Evolutionary conservation across 208 protist genomes (phyloP), one percentile per base, ranked within the genome.

Genomic region (Acanthamoeba sp.): DNA sequence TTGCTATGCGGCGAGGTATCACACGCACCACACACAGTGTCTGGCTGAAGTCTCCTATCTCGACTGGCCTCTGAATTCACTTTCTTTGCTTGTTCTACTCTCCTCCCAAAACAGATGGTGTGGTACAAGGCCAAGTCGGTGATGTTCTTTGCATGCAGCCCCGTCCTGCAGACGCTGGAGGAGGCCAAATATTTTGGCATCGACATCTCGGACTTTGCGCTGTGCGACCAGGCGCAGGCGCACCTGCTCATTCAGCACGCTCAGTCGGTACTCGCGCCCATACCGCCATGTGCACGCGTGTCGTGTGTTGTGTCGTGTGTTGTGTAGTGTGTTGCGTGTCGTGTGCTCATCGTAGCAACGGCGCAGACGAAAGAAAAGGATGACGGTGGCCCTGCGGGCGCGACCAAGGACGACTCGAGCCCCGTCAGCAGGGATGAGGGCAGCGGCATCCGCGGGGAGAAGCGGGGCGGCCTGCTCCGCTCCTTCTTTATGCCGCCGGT

Each of bases 121-220:
- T 91, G 85, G 85, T 36, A 91, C 29, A 50, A 73, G 57, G 20
- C 24, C 24, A 52, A 64, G 42, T 45, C 32, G 27, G n/a, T 64
- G 27, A 91, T 91, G 85, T 12, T 24, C 55, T 91, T 91, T 91
- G 59, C 42, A 5, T 27, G 57, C 38, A 55, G n/a, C 34, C 85
- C 85, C 16, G 36, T 91, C 4, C 57, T 91, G 85, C 38, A 91
- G 36, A 32, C 55, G 6, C 24, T 91, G 16, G 85, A 91, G 36
- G 85, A 91, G 6, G 85, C 59, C 59, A 52, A 76, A n/a, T 76
- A 91, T 36, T 91, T 91, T 91, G 84, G 84, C 48, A 32, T 91
- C n/a, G 38, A 64, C 38, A 69, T 91, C 18, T 69, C 45, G 9
- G 84, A 91, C 84, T 91, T 91, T 91, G 84, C 84, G 22, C 32